These are phyloP conservation scores for Apiospora malaysiana DNA, from an alignment of 2,329 filamentous ascomycete species.

Conservation along the genomic window DNA sequence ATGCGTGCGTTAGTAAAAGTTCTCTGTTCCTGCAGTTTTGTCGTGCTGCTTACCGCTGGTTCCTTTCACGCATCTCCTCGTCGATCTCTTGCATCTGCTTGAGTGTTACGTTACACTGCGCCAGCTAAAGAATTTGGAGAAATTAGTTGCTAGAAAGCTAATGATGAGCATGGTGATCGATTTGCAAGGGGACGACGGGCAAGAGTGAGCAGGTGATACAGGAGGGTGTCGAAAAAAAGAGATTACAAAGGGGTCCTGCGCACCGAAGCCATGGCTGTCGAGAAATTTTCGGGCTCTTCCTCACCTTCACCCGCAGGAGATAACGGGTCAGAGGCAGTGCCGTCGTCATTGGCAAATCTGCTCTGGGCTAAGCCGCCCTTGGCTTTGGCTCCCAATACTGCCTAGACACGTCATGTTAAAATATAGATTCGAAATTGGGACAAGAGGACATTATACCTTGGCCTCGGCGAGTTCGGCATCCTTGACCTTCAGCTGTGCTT, in stretches of 20 bases:
- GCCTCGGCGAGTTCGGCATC: slow-evolving; percentile 68
- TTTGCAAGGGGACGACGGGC: slow-evolving; percentile 18
- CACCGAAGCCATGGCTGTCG: slow-evolving; percentile 71
- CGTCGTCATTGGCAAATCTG: slow-evolving; percentile 53
- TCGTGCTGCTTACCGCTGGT: slow-evolving; percentile 46
- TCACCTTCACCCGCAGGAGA: slow-evolving; percentile 60
- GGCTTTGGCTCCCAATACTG: slow-evolving; percentile 43
- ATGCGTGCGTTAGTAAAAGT: neutral
- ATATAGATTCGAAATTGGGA: slow-evolving; percentile 25
- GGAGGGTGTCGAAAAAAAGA: slow-evolving; percentile 33
- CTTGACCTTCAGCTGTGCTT: slow-evolving; percentile 57
- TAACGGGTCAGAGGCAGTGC: slow-evolving; percentile 41
- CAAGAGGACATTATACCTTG: slow-evolving; percentile 49
- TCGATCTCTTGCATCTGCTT: slow-evolving; percentile 61
- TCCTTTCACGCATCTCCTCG: slow-evolving; percentile 61
- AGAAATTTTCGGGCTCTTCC: slow-evolving; percentile 68
- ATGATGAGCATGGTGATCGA: slow-evolving; percentile 19
- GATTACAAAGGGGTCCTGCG: slow-evolving; percentile 53
- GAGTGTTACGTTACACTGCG: slow-evolving; percentile 49
- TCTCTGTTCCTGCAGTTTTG: neutral
- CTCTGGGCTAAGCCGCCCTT: slow-evolving; percentile 60
- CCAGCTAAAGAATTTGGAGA: slow-evolving; percentile 42
- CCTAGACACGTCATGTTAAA: slow-evolving; percentile 7
- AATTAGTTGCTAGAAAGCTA: slow-evolving; percentile 6
- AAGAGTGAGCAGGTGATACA: slow-evolving; percentile 30